A percentile compares a stretch with the other conserved stretches of the same genome.
phyloP scores from a whole-genome alignment of 2,329 filamentous ascomycete genomes.

The Cytospora chrysosperma region DNA sequence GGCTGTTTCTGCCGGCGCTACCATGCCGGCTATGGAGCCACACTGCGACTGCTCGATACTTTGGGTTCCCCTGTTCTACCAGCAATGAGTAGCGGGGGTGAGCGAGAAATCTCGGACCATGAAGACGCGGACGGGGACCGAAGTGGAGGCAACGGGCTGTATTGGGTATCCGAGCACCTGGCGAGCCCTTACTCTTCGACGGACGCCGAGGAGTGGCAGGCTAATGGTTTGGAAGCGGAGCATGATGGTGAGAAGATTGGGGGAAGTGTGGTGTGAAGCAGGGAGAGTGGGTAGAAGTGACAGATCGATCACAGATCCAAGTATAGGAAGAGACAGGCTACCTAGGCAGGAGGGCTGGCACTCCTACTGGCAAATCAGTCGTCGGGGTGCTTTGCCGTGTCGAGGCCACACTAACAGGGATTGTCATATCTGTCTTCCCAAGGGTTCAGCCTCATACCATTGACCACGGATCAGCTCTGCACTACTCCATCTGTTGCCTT shows the following conservation, averaged over 20 bases:
- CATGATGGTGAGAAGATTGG: neutral
- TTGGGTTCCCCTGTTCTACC: neutral
- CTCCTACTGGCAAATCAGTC: too few relatives aligned
- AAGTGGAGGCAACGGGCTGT: neutral
- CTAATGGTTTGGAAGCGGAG: neutral
- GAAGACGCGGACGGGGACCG: neutral
- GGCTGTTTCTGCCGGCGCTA: neutral
- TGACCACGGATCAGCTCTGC: neutral
- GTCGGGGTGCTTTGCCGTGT: too few relatives aligned
- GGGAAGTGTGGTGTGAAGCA: neutral
- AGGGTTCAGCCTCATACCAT: neutral
- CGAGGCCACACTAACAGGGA: neutral
- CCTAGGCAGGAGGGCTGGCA: too few relatives aligned
- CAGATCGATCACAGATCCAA: neutral
- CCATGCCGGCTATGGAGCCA: neutral
- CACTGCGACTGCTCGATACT: neutral
- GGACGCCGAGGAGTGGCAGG: neutral
- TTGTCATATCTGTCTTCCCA: neutral
- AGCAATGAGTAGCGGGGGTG: neutral
- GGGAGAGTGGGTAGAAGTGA: neutral
- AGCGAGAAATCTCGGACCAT: neutral
- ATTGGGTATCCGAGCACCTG: neutral
- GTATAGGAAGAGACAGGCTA: neutral
- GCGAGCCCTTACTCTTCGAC: neutral
- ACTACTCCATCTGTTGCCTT: neutral